phyloP scores from a whole-genome alignment of 202 grass and related monocot species.

The Setaria viridis region DNA sequence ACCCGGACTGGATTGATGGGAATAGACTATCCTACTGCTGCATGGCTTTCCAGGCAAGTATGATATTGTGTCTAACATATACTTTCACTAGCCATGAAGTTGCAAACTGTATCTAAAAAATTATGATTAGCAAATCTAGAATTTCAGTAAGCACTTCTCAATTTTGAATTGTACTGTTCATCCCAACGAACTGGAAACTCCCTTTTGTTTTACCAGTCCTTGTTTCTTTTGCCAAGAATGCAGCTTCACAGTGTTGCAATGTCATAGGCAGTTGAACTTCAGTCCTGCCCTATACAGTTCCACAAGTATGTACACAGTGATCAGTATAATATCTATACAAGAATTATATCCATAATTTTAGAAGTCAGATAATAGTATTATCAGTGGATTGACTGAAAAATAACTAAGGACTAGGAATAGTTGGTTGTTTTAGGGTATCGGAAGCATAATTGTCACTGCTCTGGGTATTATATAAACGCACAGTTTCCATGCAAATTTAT shows the following conservation, averaged over 20 bases:
- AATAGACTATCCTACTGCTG: conserved; percentile 90
- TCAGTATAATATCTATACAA: conserved; percentile 16
- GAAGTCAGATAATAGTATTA: conserved; percentile 16
- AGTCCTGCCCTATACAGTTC: conserved; percentile 7
- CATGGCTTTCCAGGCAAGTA: conserved; percentile 83
- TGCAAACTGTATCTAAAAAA: conserved; percentile 33
- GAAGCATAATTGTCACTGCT: conserved; percentile 7
- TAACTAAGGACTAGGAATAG: background rate
- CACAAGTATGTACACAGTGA: background rate
- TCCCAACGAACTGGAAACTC: conserved; percentile 8
- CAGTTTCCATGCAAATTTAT: conserved; percentile 28
- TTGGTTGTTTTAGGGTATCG: background rate
- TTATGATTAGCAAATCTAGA: background rate
- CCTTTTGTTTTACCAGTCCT: conserved; percentile 2
- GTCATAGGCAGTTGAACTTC: conserved; percentile 6
- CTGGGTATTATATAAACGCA: background rate
- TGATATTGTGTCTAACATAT: background rate
- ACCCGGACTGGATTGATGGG: conserved; percentile 85
- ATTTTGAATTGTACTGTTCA: background rate
- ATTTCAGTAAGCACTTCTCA: conserved; percentile 27
- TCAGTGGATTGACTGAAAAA: conserved; percentile 18
- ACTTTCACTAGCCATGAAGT: conserved; percentile 29
- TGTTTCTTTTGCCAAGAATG: conserved; percentile 16
- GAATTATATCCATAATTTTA: conserved; percentile 17
- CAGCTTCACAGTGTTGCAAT: background rate